A percentile compares a stretch with the other conserved stretches of the same genome.
These are phyloP conservation scores for Lasiosphaeria ovina DNA, from an alignment of 495 filamentous ascomycete genomes.

Conservation along the genomic window DNA sequence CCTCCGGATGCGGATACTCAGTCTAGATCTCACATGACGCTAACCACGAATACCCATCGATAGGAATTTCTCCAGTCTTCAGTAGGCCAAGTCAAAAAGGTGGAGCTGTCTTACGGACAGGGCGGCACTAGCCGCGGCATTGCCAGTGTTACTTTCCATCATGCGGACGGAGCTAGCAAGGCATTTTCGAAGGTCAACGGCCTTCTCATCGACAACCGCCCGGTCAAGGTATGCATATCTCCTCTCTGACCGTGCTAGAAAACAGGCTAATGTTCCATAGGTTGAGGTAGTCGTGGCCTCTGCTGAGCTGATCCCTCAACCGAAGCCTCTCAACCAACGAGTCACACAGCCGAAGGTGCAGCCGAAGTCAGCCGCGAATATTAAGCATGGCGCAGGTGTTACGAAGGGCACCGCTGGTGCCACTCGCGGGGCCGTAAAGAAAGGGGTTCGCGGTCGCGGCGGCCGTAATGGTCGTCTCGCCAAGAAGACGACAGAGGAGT, in stretches of 20 bases:
- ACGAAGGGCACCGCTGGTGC: constrained; percentile 40
- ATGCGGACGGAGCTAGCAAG: constrained; percentile 72
- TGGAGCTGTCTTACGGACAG: constrained; percentile 86
- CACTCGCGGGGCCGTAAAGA: constrained; percentile 47
- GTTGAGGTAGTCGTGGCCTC: constrained; percentile 88
- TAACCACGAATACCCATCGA: constrained; percentile 39
- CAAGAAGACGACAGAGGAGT: constrained; percentile 92
- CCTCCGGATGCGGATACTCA: constrained; percentile 18
- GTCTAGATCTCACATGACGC: constrained; percentile 26
- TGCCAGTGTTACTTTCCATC: constrained; percentile 66
- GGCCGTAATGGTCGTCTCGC: constrained; percentile 59
- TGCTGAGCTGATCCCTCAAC: constrained; percentile 58
- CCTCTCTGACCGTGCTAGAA: background rate
- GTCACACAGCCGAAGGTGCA: constrained; percentile 75
- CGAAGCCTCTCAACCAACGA: constrained; percentile 82
- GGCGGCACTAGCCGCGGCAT: constrained; percentile 88
- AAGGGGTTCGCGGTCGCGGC: constrained; percentile 42
- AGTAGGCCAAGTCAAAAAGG: constrained; percentile 84
- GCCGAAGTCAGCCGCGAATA: constrained; percentile 77
- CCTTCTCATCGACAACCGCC: constrained; percentile 79
- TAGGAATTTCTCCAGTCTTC: constrained; percentile 96
- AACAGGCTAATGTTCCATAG: constrained; percentile 37
- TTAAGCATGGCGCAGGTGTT: constrained; percentile 52
- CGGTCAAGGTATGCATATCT: constrained; percentile 73
- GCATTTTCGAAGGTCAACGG: constrained; percentile 81